Evolutionary conservation across 139 green algal species (phyloP), one percentile per base, ranked within the genome.

Genomic region (Chloropicon primus): DNA sequence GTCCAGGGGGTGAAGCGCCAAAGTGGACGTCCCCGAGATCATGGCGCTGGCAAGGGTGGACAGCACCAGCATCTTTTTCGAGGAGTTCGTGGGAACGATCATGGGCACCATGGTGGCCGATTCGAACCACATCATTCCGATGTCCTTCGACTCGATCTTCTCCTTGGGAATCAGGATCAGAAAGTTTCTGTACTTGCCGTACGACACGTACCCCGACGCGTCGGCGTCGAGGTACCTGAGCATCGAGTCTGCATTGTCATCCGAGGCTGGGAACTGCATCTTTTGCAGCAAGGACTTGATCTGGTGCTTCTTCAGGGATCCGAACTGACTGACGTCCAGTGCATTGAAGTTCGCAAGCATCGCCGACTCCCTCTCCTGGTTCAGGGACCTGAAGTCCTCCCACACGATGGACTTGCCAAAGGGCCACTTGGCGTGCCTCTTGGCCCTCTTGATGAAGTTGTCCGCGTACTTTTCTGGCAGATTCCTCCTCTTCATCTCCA

Each of bases 111-210:
- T 83, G 1, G 88, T 91, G 26, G 88, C 87, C 22, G 88, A 82
- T 73, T 94, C 88, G 79, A 88, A 92, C 89, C 89, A 92, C 28
- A 74, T 54, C 22, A 82, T 22, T 53, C 74, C 72, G 22, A 84
- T 83, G 76, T 92, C 84, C 25, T 71, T 53, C 1, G 22, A 72
- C 22, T 77, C 78, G 54, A 93, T 78, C 21, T 82, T 83, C 72
- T 87, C 82, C 24, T 75, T 78, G 5, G 89, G 89, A 22, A 94
- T 79, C 73, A 94, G 80, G 26, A 91, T 84, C 22, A 89, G 27
- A 29, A 94, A 92, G 81, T 90, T 89, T 1, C 89, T 81, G 80
- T 91, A 94, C 74, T 89, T 80, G 27, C 85, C 85, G 72, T 94
- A 94, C 0, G 84, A 80, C 21, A 92, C 26, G 41, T 62, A 62